These are phyloP conservation scores for Sporopachydermia cereana DNA, from an alignment of 1,139 yeast species.

Conservation along the genomic window DNA sequence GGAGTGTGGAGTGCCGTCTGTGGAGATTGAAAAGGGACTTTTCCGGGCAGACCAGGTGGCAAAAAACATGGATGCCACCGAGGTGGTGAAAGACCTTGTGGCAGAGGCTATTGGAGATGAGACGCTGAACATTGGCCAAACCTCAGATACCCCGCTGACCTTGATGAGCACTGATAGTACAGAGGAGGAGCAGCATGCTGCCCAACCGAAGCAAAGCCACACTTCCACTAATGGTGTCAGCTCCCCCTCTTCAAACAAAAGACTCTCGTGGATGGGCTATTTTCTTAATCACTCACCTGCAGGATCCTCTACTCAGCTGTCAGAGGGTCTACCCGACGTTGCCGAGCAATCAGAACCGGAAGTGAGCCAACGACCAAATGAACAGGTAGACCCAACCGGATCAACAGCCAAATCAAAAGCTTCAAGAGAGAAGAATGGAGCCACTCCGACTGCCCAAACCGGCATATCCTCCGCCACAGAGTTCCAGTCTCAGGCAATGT, in stretches of 20 bases:
- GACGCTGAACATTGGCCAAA: too few relatives aligned
- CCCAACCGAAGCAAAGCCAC: neutral
- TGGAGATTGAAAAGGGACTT: constrained; percentile 33
- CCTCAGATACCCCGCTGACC: too few relatives aligned
- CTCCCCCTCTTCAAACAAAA: neutral
- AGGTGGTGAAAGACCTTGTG: neutral
- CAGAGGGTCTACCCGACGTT: neutral
- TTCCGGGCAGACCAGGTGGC: constrained; percentile 14
- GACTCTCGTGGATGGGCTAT: neutral
- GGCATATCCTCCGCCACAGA: neutral
- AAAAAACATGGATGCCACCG: constrained; percentile 12
- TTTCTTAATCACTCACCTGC: neutral
- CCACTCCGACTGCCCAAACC: neutral
- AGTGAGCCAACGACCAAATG: too few relatives aligned
- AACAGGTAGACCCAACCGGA: neutral
- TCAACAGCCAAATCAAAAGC: neutral
- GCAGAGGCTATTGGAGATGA: neutral
- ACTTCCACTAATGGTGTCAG: neutral
- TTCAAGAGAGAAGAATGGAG: neutral
- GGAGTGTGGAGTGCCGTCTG: constrained; percentile 34
- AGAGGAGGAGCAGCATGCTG: neutral
- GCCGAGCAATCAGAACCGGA: neutral
- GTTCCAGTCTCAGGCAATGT: neutral
- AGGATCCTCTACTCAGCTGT: neutral
- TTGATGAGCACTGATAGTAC: neutral